Base-by-base conservation (phyloP, 495 filamentous ascomycete species). In the Penicillium turbatum region DNA sequence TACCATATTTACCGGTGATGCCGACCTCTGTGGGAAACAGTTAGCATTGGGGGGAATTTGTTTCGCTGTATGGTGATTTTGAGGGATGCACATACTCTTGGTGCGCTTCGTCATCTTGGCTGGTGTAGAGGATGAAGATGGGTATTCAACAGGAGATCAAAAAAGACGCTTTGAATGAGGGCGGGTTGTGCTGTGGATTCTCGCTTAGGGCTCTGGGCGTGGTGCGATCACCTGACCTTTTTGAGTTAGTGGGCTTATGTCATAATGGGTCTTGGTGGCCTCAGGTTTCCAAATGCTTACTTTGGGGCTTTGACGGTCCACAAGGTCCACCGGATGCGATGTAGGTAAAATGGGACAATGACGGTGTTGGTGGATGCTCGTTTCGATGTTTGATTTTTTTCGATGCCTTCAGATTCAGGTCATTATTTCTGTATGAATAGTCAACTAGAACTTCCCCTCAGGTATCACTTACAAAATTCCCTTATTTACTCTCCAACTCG, bases 71-170 rank as follows among this genome's bases (percentile, higher is more conserved):
- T 26, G 40, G 16, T 47, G 40, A 48, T 32, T 55, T 35, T 13
- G 24, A 43, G 50, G 35, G 43, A 13, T 47, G 30, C 51, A 72
- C 78, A 66, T 71, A 82, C 80, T 96, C 87, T 95, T 95, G 50
- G 90, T 96, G 79, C 90, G 84, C 81, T 95, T 95, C 68, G 90
- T 92, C 90, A 96, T 96, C 73, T 85, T 90, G 82, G 65, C 64
- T 67, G 69, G 67, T 71, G 69, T 66, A 65, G 61, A 69, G 61
- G 69, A 67, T 72, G 66, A 73, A 73, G 71, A 72, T 72, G 68
- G 67, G 64, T 66, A 69, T 59, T 66, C 64, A 67, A 62, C 70
- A 61, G 65, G 62, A 69, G 68, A 65, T 72, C 67, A 60, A 74
- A 72, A 60, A 65, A 65, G 60, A 70, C 69, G 62, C 65, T 62